These are phyloP conservation scores for Ceratobasidium sp. DNA, from an alignment of 1,284 basidiomycete species.

Conservation along the genomic window DNA sequence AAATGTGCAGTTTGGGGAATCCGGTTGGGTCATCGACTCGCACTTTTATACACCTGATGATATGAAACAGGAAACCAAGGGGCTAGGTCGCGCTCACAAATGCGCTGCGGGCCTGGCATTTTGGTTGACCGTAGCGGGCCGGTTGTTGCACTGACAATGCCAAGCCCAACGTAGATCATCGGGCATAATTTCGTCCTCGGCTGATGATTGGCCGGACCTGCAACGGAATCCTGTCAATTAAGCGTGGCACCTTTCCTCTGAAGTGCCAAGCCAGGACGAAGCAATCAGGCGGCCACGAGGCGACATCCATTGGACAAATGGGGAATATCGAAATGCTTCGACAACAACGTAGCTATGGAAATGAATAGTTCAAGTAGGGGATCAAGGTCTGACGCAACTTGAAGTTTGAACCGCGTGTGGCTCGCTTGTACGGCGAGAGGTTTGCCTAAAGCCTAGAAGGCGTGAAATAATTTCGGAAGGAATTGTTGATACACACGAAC, in stretches of 20 bases:
- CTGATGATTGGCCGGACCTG: neutral
- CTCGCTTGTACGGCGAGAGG: neutral
- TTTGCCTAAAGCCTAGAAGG: neutral
- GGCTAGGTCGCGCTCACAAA: neutral
- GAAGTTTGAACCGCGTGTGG: neutral
- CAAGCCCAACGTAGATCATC: conserved; percentile 18
- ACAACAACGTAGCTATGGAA: neutral
- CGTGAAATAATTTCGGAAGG: neutral
- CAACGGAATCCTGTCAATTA: neutral
- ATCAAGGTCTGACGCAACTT: neutral
- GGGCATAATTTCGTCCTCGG: neutral
- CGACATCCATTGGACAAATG: neutral
- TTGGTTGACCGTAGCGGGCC: conserved; percentile 21
- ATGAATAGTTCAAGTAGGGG: neutral
- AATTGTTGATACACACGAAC: neutral
- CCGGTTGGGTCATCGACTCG: no score
- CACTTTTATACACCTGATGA: conserved; percentile 18
- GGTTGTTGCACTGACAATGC: conserved; percentile 1
- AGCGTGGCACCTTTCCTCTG: neutral
- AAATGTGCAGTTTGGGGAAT: conserved; percentile 29
- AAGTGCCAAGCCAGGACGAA: conserved; percentile 21
- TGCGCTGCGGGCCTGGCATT: neutral
- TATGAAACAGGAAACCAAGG: conserved; percentile 17
- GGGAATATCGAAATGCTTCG: neutral
- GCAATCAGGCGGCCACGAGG: neutral